Evolutionary conservation across 805 yeast species (phyloP), one percentile per base, ranked within the genome.

Genomic region (Wilhelminamyces savonicus): DNA sequence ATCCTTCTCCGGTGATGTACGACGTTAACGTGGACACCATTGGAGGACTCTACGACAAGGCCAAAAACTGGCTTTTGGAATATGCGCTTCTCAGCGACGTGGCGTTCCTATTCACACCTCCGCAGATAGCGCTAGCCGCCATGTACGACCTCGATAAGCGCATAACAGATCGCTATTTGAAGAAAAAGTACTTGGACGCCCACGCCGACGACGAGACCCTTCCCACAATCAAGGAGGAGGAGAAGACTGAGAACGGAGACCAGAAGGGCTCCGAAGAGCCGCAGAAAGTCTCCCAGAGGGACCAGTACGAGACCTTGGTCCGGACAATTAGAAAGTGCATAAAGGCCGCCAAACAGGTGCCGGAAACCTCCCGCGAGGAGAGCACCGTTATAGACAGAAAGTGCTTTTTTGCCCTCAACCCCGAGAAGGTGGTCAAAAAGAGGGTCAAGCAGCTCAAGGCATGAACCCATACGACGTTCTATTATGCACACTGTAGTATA

Each of bases 41-140:
- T 35, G 90, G 92, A 2, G 63, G 64, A 26, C 66, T 76, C 25
- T 83, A 84, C 54, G 94, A 84, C 47, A 59, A 62, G 24, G 85
- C 95, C 8, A 74, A 81, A 43, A 68, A 62, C 17, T 57, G 77
- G 53, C 66, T 84, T 4, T 73, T 76, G 26, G 83, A 78, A 16
- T 71, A 84, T n/a, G 62, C 85, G 2, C 40, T 64, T 23, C 60
- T 80, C 21, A 76, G 90, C 13, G 95, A 92, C 50, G 88, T 74
- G 3, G 62, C 71, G 7, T 90, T 85, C 44, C 61, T 76, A 21
- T 90, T 61, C 56, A 79, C 97, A 0, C 99, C 99, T 1, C 95
- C 97, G 1, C 98, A 92, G 48, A 84, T 92, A 18, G 96, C 97
- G 1, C 62, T 92, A 30, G 92, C 96, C 0, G 85, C 92, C 11